Evolutionary conservation across 148 eudicot genomes (phyloP).

Genomic region (Spergularia bocconei): DNA sequence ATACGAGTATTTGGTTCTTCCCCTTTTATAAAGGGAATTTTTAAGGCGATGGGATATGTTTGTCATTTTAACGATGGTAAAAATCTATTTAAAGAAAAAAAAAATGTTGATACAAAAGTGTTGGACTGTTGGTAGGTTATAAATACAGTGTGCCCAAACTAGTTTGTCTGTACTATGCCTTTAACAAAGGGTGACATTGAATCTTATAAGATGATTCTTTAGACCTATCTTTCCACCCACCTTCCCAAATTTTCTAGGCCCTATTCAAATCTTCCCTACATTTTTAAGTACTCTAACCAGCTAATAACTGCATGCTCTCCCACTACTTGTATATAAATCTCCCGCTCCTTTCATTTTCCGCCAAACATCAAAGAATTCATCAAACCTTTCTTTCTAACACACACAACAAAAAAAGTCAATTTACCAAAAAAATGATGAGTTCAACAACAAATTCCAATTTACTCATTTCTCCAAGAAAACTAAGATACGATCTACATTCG

Average conservation of each 20-base stretch:
- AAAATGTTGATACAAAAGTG: neutral
- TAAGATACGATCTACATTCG: constrained; percentile 70
- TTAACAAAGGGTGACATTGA: constrained; percentile 49
- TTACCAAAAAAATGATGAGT: constrained; percentile 20
- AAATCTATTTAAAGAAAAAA: too few species aligned
- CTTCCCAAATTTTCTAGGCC: constrained; percentile 35
- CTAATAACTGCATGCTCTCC: neutral
- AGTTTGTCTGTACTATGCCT: constrained; percentile 58
- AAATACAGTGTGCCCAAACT: constrained; percentile 16
- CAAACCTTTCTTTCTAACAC: neutral
- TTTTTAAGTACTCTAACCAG: constrained; percentile 8
- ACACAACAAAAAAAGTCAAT: neutral
- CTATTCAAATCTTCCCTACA: constrained; percentile 4
- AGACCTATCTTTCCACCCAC: constrained; percentile 49
- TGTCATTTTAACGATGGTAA: too few species aligned
- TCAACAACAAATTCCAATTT: neutral
- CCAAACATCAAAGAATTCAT: constrained; percentile 16
- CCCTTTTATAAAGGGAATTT: too few species aligned
- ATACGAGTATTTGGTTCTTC: too few species aligned
- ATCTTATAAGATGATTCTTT: constrained; percentile 42
- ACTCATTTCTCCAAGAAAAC: constrained; percentile 69
- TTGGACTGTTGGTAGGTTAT: neutral
- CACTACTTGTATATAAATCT: constrained; percentile 25
- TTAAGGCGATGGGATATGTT: too few species aligned
- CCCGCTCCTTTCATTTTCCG: constrained; percentile 24